These are phyloP conservation scores for Oryza officinalis DNA, from an alignment of 176 grass and related monocot genomes.

Conservation along the genomic window DNA sequence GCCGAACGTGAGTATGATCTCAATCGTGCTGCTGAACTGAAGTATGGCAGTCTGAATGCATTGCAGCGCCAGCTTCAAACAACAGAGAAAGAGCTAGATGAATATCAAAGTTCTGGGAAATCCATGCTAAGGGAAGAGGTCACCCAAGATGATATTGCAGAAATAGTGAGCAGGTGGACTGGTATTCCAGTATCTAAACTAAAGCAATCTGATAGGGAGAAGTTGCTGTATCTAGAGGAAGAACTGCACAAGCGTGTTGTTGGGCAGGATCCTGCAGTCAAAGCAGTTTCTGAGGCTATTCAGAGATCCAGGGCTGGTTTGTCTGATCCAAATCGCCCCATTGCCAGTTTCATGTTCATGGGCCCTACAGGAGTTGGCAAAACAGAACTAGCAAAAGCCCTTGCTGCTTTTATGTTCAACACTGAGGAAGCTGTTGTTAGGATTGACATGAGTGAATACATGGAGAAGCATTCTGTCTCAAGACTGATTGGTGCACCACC, in stretches of 20 bases:
- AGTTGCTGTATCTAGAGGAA: conserved; percentile 86
- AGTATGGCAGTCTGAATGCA: conserved; percentile 96
- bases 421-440: conserved; percentile 96
- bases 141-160: conserved; percentile 92
- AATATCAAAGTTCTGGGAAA: conserved; percentile 96
- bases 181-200: conserved; percentile 96
- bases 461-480: conserved; percentile 98
- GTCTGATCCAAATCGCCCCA: conserved; percentile 90
- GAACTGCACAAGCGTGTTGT: conserved; percentile 95
- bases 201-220: conserved; percentile 95
- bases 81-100: conserved; percentile 83
- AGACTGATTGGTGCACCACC: conserved; percentile 92
- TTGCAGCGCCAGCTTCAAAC: conserved; percentile 83
- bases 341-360: conserved; percentile 99
- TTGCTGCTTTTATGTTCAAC: conserved; percentile 96
- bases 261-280: conserved; percentile 94
- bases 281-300: conserved; percentile 92
- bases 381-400: conserved; percentile 93
- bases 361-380: conserved; percentile 99
- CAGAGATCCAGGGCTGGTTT: conserved; percentile 98
- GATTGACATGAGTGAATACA: conserved; percentile 99
- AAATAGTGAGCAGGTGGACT: conserved; percentile 97
- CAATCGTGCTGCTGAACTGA: conserved; percentile 94
- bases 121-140: conserved; percentile 99
- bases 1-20: conserved; percentile 98